Evolutionary conservation across 352 stramenopile species (phyloP), one percentile per base, ranked within the genome.

Genomic region (Globisporangium barbulae): DNA sequence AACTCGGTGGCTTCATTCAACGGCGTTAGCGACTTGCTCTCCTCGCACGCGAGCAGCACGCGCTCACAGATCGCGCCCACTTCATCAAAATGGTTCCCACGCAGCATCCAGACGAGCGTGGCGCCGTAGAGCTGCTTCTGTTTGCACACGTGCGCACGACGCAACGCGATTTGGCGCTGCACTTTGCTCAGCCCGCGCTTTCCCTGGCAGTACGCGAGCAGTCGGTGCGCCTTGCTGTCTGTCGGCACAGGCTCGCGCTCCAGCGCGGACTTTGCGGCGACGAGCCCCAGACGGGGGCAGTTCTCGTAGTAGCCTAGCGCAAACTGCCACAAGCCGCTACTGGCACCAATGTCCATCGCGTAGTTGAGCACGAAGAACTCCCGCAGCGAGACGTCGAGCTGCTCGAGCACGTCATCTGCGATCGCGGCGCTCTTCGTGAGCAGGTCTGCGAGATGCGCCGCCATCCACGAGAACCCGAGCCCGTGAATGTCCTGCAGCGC

Each of bases 391-490:
- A 81, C 87, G 22, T 69, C 81, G 50, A 76, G 72, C 49, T 76
- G 59, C 2, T 78, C 67, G 22, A 89, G 49, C 31, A 80, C 31
- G 28, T 90, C 74, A n/a, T 78, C 67, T 0, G 76, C 56, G 54
- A 90, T 76, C 19, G 85, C 74, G 30, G 77, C 69, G 53, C 69
- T 77, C 67, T 86, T 85, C 37, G 73, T 69, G 19, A 94, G 67
- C 21, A 94, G 49, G 49, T 93, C 85, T 2, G 69, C 65, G 33
- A 93, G 31, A 58, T 94, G 83, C 2, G 82, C 79, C 0, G 79
- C 73, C 79, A 94, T 92, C 79, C 81, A 94, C 35, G 81, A 79
- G 59, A 93, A 88, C 2, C 83, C 76, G 39, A 94, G 71, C 19
- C 59, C 66, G 59, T 81, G 73, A 35, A 94, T 83, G 42, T 87